phyloP scores from a whole-genome alignment of 192 early-diverging fungal species.

The Anaeromyces robustus region DNA sequence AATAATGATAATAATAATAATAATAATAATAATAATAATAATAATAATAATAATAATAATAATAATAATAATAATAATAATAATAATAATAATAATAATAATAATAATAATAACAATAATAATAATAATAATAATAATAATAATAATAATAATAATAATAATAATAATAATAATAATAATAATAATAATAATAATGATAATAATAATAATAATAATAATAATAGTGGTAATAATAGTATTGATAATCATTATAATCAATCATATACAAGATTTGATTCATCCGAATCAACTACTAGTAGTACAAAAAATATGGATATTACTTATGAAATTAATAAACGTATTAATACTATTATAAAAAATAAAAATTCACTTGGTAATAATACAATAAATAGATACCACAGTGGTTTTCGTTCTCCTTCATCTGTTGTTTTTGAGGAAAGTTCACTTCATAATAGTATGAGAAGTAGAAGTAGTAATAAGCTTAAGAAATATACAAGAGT shows the following conservation, averaged over 20 bases:
- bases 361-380: not conserved
- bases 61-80: no score
- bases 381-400: not conserved
- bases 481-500: not conserved
- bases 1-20: no score
- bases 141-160: no score
- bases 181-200: not conserved
- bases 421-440: not conserved
- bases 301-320: not conserved
- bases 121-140: no score
- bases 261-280: not conserved
- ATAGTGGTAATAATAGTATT: no score
- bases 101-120: no score
- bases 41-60: no score
- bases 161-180: not conserved
- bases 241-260: no score
- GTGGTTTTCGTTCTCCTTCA: not conserved
- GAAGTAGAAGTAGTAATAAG: not conserved
- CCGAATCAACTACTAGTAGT: not conserved
- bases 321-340: not conserved
- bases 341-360: not conserved
- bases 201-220: not conserved
- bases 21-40: no score
- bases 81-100: no score
- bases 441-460: not conserved